A percentile compares a stretch with the other conserved stretches of the same genome.
phyloP scores from a whole-genome alignment of 1,284 basidiomycete genomes.

The Puccinia triticina region DNA sequence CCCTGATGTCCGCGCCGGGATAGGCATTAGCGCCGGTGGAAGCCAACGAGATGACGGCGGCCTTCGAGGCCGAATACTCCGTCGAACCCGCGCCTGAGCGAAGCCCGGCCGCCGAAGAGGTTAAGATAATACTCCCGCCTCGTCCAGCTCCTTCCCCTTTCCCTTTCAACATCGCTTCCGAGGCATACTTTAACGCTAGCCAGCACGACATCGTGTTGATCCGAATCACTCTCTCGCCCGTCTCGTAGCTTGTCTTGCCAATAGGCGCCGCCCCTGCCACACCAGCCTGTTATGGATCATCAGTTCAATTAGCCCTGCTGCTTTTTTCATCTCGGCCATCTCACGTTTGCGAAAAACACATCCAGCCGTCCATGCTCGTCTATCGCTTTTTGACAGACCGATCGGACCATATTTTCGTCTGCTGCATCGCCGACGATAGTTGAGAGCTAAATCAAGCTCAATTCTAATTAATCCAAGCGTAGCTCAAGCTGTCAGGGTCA shows the following conservation, averaged over 20 bases:
- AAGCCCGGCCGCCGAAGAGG: conserved; percentile 58
- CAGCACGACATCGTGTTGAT: conserved; percentile 57
- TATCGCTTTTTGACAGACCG: conserved; percentile 56
- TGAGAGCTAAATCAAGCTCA: conserved; percentile 7
- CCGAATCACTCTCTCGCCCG: conserved; percentile 56
- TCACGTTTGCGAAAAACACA: conserved; percentile 58
- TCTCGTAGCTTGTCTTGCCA: conserved; percentile 56
- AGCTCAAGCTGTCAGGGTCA: not conserved
- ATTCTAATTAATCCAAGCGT: not conserved
- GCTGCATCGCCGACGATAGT: conserved; percentile 55
- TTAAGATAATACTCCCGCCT: conserved; percentile 58
- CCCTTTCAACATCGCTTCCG: conserved; percentile 54
- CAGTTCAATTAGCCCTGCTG: not conserved
- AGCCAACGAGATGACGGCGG: conserved; percentile 57
- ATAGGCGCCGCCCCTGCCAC: conserved; percentile 56
- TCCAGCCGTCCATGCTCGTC: conserved; percentile 58
- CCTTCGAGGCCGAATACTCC: conserved; percentile 59
- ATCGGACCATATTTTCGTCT: conserved; percentile 55
- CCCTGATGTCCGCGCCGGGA: conserved; percentile 55
- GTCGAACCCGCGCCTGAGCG: conserved; percentile 57
- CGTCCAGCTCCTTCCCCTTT: not conserved
- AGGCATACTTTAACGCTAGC: conserved; percentile 58
- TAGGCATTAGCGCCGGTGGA: conserved; percentile 57
- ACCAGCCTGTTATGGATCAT: conserved; percentile 53
- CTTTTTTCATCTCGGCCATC: not conserved